Base-by-base conservation (phyloP, 345 rosid genomes). In the Noccaea caerulescens region DNA sequence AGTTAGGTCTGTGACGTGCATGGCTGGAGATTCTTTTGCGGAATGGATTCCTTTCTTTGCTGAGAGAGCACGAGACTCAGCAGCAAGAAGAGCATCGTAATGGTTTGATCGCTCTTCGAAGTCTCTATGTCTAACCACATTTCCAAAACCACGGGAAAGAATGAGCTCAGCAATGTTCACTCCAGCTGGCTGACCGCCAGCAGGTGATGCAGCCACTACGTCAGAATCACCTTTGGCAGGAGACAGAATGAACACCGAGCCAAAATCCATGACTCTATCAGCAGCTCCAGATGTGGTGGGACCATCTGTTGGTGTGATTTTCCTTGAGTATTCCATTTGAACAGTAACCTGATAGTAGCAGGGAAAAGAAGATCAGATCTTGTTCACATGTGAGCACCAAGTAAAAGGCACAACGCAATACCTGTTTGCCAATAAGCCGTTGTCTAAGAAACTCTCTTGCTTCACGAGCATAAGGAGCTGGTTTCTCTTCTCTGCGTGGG, bases 271-370 rank as follows among this genome's bases (percentile, higher is more conserved):
- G 43, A 79, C 76, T 61, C 96, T 87, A 57, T 88, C 96, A 45
- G 81, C 79, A 71, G 89, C 50, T 12, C 82, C 92, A 64, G 87
- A 53, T 39, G 84, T 51, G 18, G 73, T 76, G 60, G 88, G 74
- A 66, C 83, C 99, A 52, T 95, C 99, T 37, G 75, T 75, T 83
- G 74, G 68, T 51, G 77, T 34, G 12, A 93, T 82, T 81, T 88
- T 91, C 80, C 98, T 87, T 6, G 99, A 90, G 76, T 95, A 95
- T 79, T 95, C 99, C 99, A 95, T 95, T 77, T 84, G 87, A 73
- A 92, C 96, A 72, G 76, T 77, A 70, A 95, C 98, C 98, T 95
- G 83, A 27, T 39, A 66, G 45, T 5, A 43, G 7, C 11, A 4
- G 57, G 42, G n/a, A 5, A 56, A 30, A 32, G 13, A 43, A 39